These are phyloP conservation scores for Colletotrichum endophyticum DNA, from an alignment of 2,329 filamentous ascomycete genomes.

Conservation along the genomic window DNA sequence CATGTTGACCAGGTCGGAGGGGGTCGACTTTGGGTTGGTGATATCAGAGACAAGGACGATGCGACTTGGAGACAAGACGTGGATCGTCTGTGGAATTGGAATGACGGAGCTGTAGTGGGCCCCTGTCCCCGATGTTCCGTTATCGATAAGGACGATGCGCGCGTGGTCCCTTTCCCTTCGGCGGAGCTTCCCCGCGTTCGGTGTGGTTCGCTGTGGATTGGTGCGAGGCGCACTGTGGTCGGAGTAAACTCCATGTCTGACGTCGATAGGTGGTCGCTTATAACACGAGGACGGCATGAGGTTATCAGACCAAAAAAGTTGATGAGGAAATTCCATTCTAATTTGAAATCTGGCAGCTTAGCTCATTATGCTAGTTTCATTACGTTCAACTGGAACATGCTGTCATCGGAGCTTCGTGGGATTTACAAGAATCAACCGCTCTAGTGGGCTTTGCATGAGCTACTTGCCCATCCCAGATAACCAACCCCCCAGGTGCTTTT, in stretches of 20 bases:
- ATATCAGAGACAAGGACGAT: not conserved
- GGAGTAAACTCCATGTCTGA: not conserved
- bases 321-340: not conserved
- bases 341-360: not conserved
- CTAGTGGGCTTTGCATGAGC: not conserved
- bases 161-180: not conserved
- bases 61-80: not conserved
- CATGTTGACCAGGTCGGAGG: constrained; percentile 39
- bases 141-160: not conserved
- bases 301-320: not conserved
- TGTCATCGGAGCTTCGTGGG: not conserved
- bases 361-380: not conserved
- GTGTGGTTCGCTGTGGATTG: not conserved
- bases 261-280: not conserved
- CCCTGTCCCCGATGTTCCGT: not conserved
- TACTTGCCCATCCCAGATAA: not conserved
- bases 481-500: not conserved
- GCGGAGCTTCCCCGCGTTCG: not conserved
- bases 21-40: not conserved
- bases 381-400: not conserved
- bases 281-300: not conserved
- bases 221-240: not conserved
- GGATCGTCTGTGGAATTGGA: not conserved
- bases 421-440: not conserved
- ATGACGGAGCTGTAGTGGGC: not conserved